phyloP scores from a whole-genome alignment of 352 stramenopile species.

The Saprolegnia diclina region DNA sequence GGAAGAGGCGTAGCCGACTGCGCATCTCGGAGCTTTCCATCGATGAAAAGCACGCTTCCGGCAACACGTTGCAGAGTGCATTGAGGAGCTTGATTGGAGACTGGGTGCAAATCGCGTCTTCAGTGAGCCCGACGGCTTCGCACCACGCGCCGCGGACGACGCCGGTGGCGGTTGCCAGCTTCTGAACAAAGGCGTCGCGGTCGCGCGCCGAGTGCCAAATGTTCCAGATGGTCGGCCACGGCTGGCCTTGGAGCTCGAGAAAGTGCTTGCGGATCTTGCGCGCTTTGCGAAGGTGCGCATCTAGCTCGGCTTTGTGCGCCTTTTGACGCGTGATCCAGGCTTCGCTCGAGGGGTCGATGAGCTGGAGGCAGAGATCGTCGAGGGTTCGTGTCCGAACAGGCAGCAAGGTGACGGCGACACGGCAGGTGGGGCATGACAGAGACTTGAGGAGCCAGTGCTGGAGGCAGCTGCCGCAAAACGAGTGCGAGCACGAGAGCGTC shows the following conservation, averaged over 20 bases:
- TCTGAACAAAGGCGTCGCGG: constrained; percentile 43
- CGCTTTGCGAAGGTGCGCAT: constrained; percentile 20
- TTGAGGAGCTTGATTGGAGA: constrained; percentile 10
- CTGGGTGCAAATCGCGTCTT: constrained; percentile 42
- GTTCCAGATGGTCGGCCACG: constrained; percentile 38
- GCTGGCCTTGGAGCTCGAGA: background rate
- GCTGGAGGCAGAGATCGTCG: constrained; percentile 62
- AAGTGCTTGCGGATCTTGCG: constrained; percentile 16
- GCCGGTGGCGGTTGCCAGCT: constrained; percentile 42
- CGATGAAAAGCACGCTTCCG: background rate
- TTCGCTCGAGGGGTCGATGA: constrained; percentile 58
- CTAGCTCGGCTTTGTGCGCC: constrained; percentile 24
- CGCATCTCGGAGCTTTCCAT: background rate
- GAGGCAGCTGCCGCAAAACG: constrained; percentile 75
- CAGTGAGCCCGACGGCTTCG: constrained; percentile 58
- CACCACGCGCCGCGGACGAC: constrained; percentile 53
- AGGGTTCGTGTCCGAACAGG: constrained; percentile 76
- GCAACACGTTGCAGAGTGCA: constrained; percentile 4
- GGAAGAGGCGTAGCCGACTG: constrained; percentile 23
- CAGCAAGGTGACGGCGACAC: constrained; percentile 49
- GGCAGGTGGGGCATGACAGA: constrained; percentile 74
- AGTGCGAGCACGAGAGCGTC: constrained; percentile 78
- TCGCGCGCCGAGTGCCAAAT: constrained; percentile 40
- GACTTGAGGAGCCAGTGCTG: constrained; percentile 71
- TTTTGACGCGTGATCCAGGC: constrained; percentile 35